phyloP scores from a whole-genome alignment of 2,329 filamentous ascomycete genomes.

The Meredithiella fracta region DNA sequence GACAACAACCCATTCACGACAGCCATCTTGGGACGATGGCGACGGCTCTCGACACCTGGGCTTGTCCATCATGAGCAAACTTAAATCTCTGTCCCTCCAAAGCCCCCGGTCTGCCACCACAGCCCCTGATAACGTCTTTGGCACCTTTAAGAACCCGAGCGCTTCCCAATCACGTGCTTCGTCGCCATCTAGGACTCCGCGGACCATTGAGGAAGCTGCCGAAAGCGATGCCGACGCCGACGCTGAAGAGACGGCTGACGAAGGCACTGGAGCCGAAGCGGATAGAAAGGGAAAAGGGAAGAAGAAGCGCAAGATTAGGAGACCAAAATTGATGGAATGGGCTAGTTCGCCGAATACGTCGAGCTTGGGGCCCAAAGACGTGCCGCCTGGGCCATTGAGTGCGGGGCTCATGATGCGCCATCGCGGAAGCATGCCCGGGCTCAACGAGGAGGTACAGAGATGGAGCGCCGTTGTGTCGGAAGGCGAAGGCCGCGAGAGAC shows the following conservation, averaged over 20 bases:
- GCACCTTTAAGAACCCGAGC: conserved; percentile 17
- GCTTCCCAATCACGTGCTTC: conserved; percentile 18
- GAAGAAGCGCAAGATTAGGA: conserved; percentile 47
- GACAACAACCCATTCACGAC: conserved; percentile 40
- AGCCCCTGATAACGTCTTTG: conserved; percentile 1
- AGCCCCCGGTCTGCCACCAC: conserved; percentile 20
- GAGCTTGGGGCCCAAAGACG: conserved; percentile 18
- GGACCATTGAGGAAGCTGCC: conserved; percentile 29
- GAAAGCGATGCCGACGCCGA: conserved; percentile 62
- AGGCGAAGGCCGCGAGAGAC: conserved; percentile 52
- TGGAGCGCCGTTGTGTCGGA: conserved; percentile 39
- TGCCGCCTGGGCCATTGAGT: conserved; percentile 17
- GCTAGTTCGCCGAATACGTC: conserved; percentile 52
- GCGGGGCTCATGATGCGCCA: conserved; percentile 38
- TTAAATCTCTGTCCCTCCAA: conserved; percentile 54
- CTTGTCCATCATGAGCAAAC: conserved; percentile 57
- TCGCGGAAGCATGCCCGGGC: conserved; percentile 49
- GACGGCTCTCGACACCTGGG: conserved; percentile 42
- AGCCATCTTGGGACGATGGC: conserved; percentile 51
- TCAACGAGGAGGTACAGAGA: conserved; percentile 41
- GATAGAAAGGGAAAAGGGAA: conserved; percentile 36
- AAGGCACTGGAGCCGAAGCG: conserved; percentile 29
- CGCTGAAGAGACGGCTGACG: conserved; percentile 73
- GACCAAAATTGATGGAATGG: conserved; percentile 33
- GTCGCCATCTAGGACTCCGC: conserved; percentile 24